Conservation (phyloP, 495 filamentous ascomycete species). For the Aspergillus avenaceus region DNA sequence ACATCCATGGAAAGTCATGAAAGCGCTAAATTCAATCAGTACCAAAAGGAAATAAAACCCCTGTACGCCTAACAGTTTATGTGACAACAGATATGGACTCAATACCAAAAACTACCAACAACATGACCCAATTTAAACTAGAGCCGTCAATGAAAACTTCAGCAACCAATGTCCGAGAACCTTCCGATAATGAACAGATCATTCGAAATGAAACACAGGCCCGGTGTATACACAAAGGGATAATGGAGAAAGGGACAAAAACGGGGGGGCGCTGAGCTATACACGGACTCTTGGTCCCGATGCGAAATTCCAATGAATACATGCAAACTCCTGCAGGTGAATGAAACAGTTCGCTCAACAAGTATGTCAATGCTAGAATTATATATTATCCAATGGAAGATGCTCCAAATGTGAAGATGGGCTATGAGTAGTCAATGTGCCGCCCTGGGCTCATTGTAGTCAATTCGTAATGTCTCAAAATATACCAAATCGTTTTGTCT, state of each 20-base stretch:
- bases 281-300: background rate
- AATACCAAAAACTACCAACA: too few relatives aligned
- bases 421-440: background rate
- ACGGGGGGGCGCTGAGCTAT: too few relatives aligned
- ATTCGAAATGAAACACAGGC: background rate
- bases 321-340: background rate
- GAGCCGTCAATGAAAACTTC: too few relatives aligned
- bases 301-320: background rate
- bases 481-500: constrained; percentile 21
- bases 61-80: too few relatives aligned
- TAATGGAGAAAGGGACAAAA: too few relatives aligned
- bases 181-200: background rate
- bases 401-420: background rate
- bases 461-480: constrained; percentile 7
- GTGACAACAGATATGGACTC: too few relatives aligned
- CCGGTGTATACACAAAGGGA: too few relatives aligned
- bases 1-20: too few relatives aligned
- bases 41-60: too few relatives aligned
- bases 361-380: background rate
- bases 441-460: background rate
- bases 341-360: background rate
- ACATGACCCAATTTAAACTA: too few relatives aligned
- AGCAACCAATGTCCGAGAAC: too few relatives aligned
- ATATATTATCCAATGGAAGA: background rate
- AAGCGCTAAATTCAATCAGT: too few relatives aligned